Evolutionary conservation across 176 grass and related monocot species (phyloP), one percentile per base, ranked within the genome.

Genomic region (Musa acuminata): DNA sequence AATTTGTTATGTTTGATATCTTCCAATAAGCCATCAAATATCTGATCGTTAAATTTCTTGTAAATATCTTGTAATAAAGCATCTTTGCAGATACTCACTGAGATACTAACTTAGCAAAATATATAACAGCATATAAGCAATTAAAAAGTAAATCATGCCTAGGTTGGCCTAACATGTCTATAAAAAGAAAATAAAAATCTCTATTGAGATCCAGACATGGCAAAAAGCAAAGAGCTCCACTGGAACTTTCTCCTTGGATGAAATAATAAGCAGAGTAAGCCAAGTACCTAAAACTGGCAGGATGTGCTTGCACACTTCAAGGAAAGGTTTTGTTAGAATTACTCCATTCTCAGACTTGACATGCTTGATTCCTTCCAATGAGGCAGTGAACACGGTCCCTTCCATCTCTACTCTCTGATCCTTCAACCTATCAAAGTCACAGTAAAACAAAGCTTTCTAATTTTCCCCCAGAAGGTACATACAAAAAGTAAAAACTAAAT

Each of bases 241-340:
- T 25, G 48, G 49, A 19, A 70, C 25, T 50, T 49, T 50, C 48
- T 16, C 9, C 67, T 51, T 2, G 27, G 29, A 60, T 13, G 23
- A 6, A 71, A 80, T 50, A 6, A 62, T 23, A 51, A 72, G 13
- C 19, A 78, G 13, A 77, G 27, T 2, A 78, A 23, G 22, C 51
- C 77, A 52, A 10, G 67, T 89, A 96, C 92, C 92, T 89, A 96
- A 64, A 24, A 96, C 86, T 8, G 88, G 92, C 53, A 96, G 84
- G 76, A 96, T 96, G 69, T 87, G 86, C 77, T 89, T 91, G 92
- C 92, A 96, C 62, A 91, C 88, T 72, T 96, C 54, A 67, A 96
- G 88, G 76, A 96, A 96, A 20, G 82, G 80, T 69, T 91, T 96
- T 0, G 92, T 91, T 52, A 89, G 77, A 78, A 96, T 91, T 12